These are phyloP conservation scores for Ilyonectria destructans DNA, from an alignment of 2,329 filamentous ascomycete species.

Conservation along the genomic window DNA sequence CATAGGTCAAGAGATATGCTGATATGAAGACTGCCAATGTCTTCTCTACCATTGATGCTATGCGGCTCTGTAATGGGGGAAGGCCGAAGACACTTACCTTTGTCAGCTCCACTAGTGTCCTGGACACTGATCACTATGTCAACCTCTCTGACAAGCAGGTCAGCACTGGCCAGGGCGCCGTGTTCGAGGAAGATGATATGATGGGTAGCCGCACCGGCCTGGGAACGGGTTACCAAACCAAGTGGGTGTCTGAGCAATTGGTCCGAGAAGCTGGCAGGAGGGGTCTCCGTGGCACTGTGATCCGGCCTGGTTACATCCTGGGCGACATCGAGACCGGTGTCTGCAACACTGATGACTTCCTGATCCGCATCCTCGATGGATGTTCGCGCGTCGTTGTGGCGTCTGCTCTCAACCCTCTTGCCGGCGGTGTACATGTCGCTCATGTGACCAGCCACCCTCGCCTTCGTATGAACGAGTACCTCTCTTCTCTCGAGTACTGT, in stretches of 20 bases:
- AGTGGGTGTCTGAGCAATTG: constrained; percentile 84
- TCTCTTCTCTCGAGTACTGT: constrained; percentile 79
- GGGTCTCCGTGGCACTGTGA: constrained; percentile 82
- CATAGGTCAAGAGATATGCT: constrained; percentile 86
- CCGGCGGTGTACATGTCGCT: constrained; percentile 69
- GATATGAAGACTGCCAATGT: constrained; percentile 84
- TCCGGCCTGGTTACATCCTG: constrained; percentile 89
- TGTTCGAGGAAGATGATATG: constrained; percentile 85
- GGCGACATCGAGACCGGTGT: constrained; percentile 81
- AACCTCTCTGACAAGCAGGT: constrained; percentile 72
- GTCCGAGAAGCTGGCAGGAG: constrained; percentile 84
- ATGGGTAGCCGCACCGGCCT: constrained; percentile 83
- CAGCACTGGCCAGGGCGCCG: constrained; percentile 72
- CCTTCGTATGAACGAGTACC: constrained; percentile 83
- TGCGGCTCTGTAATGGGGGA: constrained; percentile 83
- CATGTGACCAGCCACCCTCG: constrained; percentile 88
- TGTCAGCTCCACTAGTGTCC: constrained; percentile 82
- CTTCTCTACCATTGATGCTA: constrained; percentile 81
- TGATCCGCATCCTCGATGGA: constrained; percentile 89
- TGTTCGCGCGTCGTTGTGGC: constrained; percentile 87
- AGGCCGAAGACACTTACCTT: constrained; percentile 86
- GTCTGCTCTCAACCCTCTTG: constrained; percentile 75
- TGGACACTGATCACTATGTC: constrained; percentile 88
- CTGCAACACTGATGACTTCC: constrained; percentile 90
- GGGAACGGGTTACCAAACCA: constrained; percentile 90